Percentiles rank a stretch among this genome's conserved stretches.
These are phyloP conservation scores for Ilyonectria sp. DNA, from an alignment of 2,329 filamentous ascomycete species.

Conservation along the genomic window DNA sequence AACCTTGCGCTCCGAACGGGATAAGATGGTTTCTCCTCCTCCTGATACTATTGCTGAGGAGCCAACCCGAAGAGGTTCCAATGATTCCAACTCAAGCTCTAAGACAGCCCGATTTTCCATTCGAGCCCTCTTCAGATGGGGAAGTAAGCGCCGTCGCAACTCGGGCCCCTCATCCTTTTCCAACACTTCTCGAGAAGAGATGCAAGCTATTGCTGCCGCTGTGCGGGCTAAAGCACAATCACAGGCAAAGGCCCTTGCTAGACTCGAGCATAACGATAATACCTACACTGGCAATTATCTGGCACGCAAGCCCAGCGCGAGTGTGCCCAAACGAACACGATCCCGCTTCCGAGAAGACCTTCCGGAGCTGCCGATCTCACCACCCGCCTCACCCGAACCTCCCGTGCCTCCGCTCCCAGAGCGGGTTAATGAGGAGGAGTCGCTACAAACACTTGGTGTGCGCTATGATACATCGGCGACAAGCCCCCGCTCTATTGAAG, in stretches of 20 bases:
- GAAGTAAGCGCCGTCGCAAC: slow-evolving; percentile 63
- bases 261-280: slow-evolving; percentile 53
- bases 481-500: slow-evolving; percentile 57
- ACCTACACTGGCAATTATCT: slow-evolving; percentile 46
- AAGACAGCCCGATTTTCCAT: slow-evolving; percentile 68
- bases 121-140: slow-evolving; percentile 83
- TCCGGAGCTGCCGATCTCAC: slow-evolving; percentile 88
- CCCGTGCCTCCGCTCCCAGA: slow-evolving; percentile 54
- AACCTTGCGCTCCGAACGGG: slow-evolving; percentile 59
- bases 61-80: slow-evolving; percentile 69
- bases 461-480: slow-evolving; percentile 65
- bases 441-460: slow-evolving; percentile 45
- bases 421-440: slow-evolving; percentile 44
- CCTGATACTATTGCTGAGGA: slow-evolving; percentile 62
- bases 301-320: slow-evolving; percentile 55
- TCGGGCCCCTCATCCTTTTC: slow-evolving; percentile 84
- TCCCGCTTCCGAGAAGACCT: slow-evolving; percentile 95
- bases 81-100: slow-evolving; percentile 69
- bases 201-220: slow-evolving; percentile 62
- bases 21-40: slow-evolving; percentile 55
- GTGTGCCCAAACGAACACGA: slow-evolving; percentile 81
- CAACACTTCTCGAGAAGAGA: slow-evolving; percentile 92
- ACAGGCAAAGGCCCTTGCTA: slow-evolving; percentile 54
- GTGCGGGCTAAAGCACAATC: slow-evolving; percentile 48
- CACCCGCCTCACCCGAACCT: slow-evolving; percentile 82